Evolutionary conservation across 2,329 filamentous ascomycete genomes (phyloP).

Genomic region (Nigrospora sphaerica): DNA sequence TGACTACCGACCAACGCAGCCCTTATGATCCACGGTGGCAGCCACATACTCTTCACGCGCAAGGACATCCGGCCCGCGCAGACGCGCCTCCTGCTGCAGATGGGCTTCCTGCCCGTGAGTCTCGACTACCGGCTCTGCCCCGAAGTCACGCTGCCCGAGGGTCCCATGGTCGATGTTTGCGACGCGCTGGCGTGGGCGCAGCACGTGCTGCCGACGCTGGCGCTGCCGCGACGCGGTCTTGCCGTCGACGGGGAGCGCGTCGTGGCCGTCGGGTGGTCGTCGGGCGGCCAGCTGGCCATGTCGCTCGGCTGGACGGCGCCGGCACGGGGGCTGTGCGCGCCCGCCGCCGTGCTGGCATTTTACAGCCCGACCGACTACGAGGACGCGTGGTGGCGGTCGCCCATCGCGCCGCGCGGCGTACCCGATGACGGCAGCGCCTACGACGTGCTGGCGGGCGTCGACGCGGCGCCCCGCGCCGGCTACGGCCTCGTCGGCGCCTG

Average conservation of each 20-base stretch:
- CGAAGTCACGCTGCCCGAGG: slow-evolving; percentile 33
- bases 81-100: slow-evolving; percentile 24
- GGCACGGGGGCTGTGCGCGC: slow-evolving; percentile 22
- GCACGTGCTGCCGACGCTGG: slow-evolving; percentile 20
- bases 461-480: slow-evolving; percentile 15
- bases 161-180: slow-evolving; percentile 35
- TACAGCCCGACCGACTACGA: slow-evolving; percentile 28
- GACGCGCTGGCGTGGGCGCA: slow-evolving; percentile 35
- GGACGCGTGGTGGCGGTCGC: slow-evolving; percentile 7
- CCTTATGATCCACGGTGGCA: slow-evolving; percentile 39
- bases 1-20: slow-evolving; percentile 15
- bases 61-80: slow-evolving; percentile 30
- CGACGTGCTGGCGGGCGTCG: slow-evolving; percentile 18
- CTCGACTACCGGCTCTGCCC: slow-evolving; percentile 45
- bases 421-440: slow-evolving; percentile 11
- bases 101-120: slow-evolving; percentile 38
- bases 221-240: slow-evolving; percentile 25
- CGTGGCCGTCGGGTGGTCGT: slow-evolving; percentile 40
- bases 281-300: slow-evolving; percentile 38
- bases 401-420: slow-evolving; percentile 10
- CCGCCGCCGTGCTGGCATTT: slow-evolving; percentile 35
- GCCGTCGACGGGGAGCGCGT: slow-evolving; percentile 20
- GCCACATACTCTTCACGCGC: slow-evolving; percentile 30
- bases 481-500: slow-evolving; percentile 8
- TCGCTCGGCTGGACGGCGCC: slow-evolving; percentile 28